Base-by-base conservation (phyloP, 2,329 filamentous ascomycete genomes). In the Alternaria tenuissima region DNA sequence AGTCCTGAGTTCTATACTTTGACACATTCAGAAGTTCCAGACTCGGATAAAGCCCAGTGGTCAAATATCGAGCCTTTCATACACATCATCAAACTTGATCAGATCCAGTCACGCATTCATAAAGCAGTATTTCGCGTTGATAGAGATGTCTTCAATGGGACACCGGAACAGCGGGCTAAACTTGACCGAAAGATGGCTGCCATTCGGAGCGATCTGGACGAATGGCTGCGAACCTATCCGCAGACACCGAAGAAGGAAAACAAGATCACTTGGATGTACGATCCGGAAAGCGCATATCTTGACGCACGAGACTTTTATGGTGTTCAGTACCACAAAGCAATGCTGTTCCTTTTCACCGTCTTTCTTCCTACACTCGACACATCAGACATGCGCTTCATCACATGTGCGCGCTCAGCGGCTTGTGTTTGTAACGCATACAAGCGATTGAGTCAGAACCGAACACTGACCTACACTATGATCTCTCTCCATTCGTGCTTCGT, bases 401-500 rank as follows among this genome's bases (percentile, higher is more conserved):
- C 66, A 30, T 71, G 69, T 44, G 69, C 70, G 1, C 63, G 66
- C 24, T 73, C 70, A 5, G 67, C 70, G 14, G 69, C 70, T 5
- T 62, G 63, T 36, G 69, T 70, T 7, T 73, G 70, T 49, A 62
- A 67, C 2, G 66, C 69, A 0, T 72, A 73, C 53, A 72, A 72
- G 43, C 57, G 68, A 4, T 46, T 73, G 4, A 68, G 68, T 38
- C 69, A 73, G 22, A 67, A 72, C 26, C 66, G 68, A 11, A 71
- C 68, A 7, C 52, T 73, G 5, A 71, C 70, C 0, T 72, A 71
- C 57, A 73, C 70, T 16, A 73, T 72, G 55, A 73, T 73, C 22
- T 69, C 65, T 0, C 51, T 73, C 9, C 70, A 73, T 42, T 73
- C 70, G 2, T 73, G 70, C 32, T 73, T 73, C 18, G 68, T 73